Conservation (phyloP, 768 basidiomycete genomes). For the Exsudoporus frostii region DNA sequence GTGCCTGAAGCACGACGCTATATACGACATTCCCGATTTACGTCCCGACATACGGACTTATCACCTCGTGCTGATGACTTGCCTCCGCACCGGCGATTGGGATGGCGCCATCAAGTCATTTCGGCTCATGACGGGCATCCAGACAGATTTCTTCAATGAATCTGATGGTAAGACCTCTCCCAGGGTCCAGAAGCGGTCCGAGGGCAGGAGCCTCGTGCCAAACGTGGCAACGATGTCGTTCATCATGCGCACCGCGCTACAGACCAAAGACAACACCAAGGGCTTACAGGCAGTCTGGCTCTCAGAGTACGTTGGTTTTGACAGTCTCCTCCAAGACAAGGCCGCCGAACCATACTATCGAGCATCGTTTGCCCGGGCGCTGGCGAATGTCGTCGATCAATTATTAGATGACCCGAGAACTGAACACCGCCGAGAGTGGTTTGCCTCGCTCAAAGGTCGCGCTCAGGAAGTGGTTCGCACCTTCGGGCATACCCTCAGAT, state of each 20-base stretch:
- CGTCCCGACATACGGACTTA: constrained; percentile 43
- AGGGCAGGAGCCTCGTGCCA: constrained; percentile 44
- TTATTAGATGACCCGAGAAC: constrained; percentile 26
- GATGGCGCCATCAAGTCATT: constrained; percentile 51
- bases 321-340: constrained; percentile 31
- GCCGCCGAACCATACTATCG: constrained; percentile 36
- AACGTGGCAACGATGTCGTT: constrained; percentile 53
- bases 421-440: constrained; percentile 14
- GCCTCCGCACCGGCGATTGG: constrained; percentile 68
- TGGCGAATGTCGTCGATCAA: constrained; percentile 40
- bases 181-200: constrained; percentile 39
- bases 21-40: constrained; percentile 42
- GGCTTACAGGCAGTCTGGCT: constrained; percentile 64
- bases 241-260: constrained; percentile 57
- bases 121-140: constrained; percentile 72
- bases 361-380: constrained; percentile 46
- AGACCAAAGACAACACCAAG: constrained; percentile 46
- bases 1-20: constrained; percentile 59
- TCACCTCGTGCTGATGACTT: constrained; percentile 59
- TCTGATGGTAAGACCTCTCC: constrained; percentile 39
- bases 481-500: constrained; percentile 11
- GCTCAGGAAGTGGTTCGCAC: constrained; percentile 17
- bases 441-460: constrained; percentile 18
- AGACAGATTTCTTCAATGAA: constrained; percentile 43
- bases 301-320: constrained; percentile 44